Percentiles rank a stretch among this genome's conserved stretches.
phyloP scores from a whole-genome alignment of 2,329 filamentous ascomycete genomes.

The Claviceps sorghi region DNA sequence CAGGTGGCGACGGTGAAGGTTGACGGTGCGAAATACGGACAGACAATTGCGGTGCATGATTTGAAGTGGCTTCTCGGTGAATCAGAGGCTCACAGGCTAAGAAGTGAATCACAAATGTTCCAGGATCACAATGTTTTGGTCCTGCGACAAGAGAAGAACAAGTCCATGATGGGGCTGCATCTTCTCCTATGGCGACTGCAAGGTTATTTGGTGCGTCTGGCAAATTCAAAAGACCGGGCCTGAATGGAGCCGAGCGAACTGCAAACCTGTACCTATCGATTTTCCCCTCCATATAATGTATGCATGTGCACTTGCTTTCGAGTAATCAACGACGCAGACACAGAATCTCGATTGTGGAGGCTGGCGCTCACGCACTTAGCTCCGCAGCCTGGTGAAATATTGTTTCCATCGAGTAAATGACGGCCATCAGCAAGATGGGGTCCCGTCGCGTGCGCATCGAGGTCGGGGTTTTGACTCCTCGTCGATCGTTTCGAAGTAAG shows the following conservation, averaged over 20 bases:
- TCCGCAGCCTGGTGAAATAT: no score
- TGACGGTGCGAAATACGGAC: conserved; percentile 17
- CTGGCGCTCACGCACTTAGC: neutral
- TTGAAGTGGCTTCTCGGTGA: conserved; percentile 35
- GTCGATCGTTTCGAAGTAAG: no score
- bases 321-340: neutral
- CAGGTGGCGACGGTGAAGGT: conserved; percentile 33
- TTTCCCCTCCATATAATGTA: neutral
- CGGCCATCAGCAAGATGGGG: no score
- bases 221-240: neutral
- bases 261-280: neutral
- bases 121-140: conserved; percentile 26
- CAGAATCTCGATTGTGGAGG: neutral
- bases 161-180: conserved; percentile 30
- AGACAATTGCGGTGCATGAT: conserved; percentile 37
- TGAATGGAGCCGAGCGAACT: neutral
- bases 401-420: no score
- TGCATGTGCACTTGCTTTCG: neutral
- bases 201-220: conserved; percentile 28
- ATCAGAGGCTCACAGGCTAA: conserved; percentile 27
- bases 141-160: conserved; percentile 22
- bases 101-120: conserved; percentile 19
- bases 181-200: conserved; percentile 43
- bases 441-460: no score
- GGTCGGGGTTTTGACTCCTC: no score